A percentile compares a stretch with the other conserved stretches of the same genome.
Conservation (phyloP, 139 green algal species). For the Chlamydomonas schloesseri region DNA sequence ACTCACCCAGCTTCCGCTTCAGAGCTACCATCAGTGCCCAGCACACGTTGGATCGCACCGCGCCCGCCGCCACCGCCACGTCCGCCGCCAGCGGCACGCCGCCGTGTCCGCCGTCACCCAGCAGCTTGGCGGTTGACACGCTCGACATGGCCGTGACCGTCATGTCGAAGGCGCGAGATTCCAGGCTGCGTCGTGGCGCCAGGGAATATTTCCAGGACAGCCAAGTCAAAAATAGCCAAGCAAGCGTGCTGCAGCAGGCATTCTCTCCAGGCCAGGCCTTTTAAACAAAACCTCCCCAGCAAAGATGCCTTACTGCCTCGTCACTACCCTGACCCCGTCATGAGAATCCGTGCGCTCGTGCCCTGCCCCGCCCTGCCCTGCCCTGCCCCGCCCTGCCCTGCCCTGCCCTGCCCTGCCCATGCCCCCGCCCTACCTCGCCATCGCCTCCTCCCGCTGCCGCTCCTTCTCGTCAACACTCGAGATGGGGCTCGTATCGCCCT, state of each 20-base stretch:
- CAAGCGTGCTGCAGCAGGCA: no score
- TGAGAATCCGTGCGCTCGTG: no score
- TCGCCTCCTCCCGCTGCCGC: no score
- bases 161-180: background rate
- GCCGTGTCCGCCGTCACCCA: background rate
- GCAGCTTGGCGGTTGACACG: constrained; percentile 7
- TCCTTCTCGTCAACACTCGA: background rate
- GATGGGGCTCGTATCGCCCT: background rate
- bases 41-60: constrained; percentile 11
- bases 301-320: background rate
- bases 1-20: background rate
- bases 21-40: constrained; percentile 41
- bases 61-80: constrained; percentile 13
- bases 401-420: background rate
- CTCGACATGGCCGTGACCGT: constrained; percentile 10
- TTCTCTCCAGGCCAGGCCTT: no score
- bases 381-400: background rate
- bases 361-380: no score
- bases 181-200: background rate
- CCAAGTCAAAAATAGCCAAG: no score
- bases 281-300: no score
- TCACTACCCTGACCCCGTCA: no score
- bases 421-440: background rate
- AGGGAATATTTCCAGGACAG: no score
- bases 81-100: background rate